These are phyloP conservation scores for Rehmannia glutinosa DNA, from an alignment of 257 asterid genomes.

Conservation along the genomic window DNA sequence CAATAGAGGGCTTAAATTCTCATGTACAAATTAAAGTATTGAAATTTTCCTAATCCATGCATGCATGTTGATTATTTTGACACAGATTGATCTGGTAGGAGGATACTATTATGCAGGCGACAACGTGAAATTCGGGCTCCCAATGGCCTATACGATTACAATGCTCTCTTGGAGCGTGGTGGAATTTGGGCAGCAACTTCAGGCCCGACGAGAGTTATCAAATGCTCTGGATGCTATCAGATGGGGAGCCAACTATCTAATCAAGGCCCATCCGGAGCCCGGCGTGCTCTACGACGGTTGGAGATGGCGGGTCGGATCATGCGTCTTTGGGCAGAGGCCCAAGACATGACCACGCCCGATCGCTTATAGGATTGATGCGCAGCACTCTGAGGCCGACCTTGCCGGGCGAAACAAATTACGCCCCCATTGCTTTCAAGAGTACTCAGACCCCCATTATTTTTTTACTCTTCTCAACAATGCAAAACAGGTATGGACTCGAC, in stretches of 20 bases:
- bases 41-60: too few species aligned
- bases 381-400: constrained; percentile 61
- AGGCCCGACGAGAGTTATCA: constrained; percentile 14
- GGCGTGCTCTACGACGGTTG: constrained; percentile 47
- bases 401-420: too few species aligned
- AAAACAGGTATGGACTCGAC: too few species aligned
- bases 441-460: constrained; percentile 14
- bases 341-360: constrained; percentile 61
- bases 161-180: constrained; percentile 44
- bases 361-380: constrained; percentile 33
- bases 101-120: not conserved
- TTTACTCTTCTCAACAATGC: constrained; percentile 36
- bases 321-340: constrained; percentile 60
- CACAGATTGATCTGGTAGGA: not conserved
- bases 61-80: not conserved
- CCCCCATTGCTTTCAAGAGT: constrained; percentile 36
- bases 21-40: too few species aligned
- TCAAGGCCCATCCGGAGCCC: constrained; percentile 49
- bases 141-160: constrained; percentile 18
- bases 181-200: constrained; percentile 21
- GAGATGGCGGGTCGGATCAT: constrained; percentile 60
- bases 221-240: constrained; percentile 26
- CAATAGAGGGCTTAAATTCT: too few species aligned
- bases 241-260: constrained; percentile 47
- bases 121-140: not conserved